Evolutionary conservation across 805 yeast species (phyloP).

Genomic region (Scheffersomyces lignosus): DNA sequence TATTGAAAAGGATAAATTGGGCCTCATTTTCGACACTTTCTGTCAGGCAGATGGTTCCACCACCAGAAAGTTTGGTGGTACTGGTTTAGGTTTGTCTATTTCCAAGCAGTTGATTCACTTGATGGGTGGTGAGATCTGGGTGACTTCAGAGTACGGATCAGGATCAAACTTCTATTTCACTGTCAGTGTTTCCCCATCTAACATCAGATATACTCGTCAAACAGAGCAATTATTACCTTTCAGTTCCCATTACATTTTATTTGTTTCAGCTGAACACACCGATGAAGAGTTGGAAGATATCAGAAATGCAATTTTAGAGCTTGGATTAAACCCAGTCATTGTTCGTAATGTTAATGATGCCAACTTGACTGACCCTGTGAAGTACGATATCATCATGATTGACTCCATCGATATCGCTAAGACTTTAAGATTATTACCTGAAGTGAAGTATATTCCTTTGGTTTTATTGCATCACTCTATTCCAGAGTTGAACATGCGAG

Average conservation of each 20-base stretch:
- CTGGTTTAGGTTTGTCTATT: conserved; percentile 85
- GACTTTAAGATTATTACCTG: conserved; percentile 64
- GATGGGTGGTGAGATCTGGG: conserved; percentile 96
- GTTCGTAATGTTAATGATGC: conserved; percentile 60
- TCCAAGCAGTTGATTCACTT: conserved; percentile 83
- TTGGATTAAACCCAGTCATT: conserved; percentile 63
- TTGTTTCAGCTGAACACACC: conserved; percentile 66
- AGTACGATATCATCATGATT: conserved; percentile 78
- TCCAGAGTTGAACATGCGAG: conserved; percentile 75
- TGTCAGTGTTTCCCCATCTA: conserved; percentile 73
- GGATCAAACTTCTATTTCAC: conserved; percentile 87
- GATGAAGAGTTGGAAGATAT: conserved; percentile 52
- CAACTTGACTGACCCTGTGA: conserved; percentile 53
- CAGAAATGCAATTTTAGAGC: conserved; percentile 46
- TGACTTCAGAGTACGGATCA: conserved; percentile 71
- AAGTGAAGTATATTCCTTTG: conserved; percentile 81
- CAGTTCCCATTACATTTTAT: conserved; percentile 65
- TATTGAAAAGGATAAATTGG: conserved; percentile 80
- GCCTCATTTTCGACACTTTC: conserved; percentile 83
- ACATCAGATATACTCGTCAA: conserved; percentile 58
- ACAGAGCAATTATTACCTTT: conserved; percentile 73
- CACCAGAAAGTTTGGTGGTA: conserved; percentile 90
- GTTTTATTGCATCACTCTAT: conserved; percentile 75
- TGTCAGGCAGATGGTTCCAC: conserved; percentile 95
- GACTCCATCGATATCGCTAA: conserved; percentile 78